phyloP scores from a whole-genome alignment of 768 basidiomycete genomes.

The Russula foetens region DNA sequence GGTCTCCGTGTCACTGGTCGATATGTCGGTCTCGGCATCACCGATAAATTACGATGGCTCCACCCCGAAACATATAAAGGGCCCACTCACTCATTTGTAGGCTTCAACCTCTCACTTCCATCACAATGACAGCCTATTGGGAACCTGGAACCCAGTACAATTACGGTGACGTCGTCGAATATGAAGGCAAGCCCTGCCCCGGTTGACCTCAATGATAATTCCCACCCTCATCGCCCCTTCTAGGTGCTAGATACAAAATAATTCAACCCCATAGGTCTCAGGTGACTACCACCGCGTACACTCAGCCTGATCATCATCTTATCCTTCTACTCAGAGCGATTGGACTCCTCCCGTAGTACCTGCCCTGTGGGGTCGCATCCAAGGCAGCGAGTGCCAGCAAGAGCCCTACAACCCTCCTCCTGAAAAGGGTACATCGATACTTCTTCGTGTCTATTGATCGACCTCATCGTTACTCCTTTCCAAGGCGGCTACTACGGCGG shows the following conservation, averaged over 20 bases:
- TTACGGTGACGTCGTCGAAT: conserved; percentile 45
- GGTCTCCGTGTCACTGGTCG: no score
- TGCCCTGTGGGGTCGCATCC: conserved; percentile 57
- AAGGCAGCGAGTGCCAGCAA: conserved; percentile 24
- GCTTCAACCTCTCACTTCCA: background rate
- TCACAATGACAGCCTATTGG: conserved; percentile 42
- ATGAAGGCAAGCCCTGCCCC: conserved; percentile 35
- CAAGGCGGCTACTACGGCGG: conserved; percentile 1
- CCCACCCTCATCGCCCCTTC: background rate
- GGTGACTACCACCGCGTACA: conserved; percentile 28
- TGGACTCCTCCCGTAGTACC: conserved; percentile 60
- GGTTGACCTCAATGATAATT: background rate
- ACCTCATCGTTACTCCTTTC: background rate
- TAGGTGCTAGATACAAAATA: conserved; percentile 56
- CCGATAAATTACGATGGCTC: no score
- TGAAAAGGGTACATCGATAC: conserved; percentile 15
- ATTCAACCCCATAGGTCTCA: conserved; percentile 66
- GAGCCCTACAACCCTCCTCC: conserved; percentile 10
- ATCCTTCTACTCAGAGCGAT: conserved; percentile 37
- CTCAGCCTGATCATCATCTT: background rate
- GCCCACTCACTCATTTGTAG: background rate
- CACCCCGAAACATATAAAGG: background rate
- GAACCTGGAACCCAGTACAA: conserved; percentile 56
- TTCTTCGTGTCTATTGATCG: background rate
- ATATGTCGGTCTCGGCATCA: no score